Base-by-base conservation (phyloP, 2,329 filamentous ascomycete species). In the Ceratocystis ficicola region DNA sequence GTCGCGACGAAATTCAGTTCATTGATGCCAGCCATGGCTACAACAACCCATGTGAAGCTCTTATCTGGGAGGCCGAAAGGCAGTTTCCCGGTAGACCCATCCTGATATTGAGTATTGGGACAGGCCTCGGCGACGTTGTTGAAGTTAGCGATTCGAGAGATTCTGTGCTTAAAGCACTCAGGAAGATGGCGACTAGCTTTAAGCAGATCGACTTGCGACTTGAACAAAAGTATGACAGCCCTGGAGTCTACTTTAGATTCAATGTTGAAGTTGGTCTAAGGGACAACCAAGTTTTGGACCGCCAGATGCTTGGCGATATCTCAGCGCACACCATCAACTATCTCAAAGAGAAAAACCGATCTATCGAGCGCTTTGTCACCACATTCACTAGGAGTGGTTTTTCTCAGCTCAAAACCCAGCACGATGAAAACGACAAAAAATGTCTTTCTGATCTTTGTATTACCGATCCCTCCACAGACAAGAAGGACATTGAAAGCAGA, bases 41-140 rank as follows among this genome's bases (percentile, higher is more conserved):
- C 44, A 75, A 74, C 64, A 75, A 75, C 55, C 73, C 73, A 22
- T 71, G 70, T 57, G 69, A 72, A 22, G 67, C 72, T 1, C 67
- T 75, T 12, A 70, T 74, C 8, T 61, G 69, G 2, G 73, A 73
- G 63, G 73, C 73, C 7, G 44, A 66, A 50, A 60, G 44, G 1
- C 68, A 70, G 57, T 74, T 71, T 55, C 72, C 71, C 5, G 59
- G 12, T 44, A 63, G 46, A 8, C 69, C 25, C n/a, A 25, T 65
- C 3, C 69, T 63, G 8, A 44, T 72, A 22, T 67, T 72, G 1
- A 73, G 72, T 46, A 71, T 73, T 32, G 71, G 72, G 3, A 73
- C 72, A 0, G 72, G 72, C 1, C 67, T 71, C 5, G 69, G 70
- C 8, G 41, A 69, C 6, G 67, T 71, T 10, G 69, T 70, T 17